Conservation (phyloP, 2,329 filamentous ascomycete genomes). For the Penicillium sp. region DNA sequence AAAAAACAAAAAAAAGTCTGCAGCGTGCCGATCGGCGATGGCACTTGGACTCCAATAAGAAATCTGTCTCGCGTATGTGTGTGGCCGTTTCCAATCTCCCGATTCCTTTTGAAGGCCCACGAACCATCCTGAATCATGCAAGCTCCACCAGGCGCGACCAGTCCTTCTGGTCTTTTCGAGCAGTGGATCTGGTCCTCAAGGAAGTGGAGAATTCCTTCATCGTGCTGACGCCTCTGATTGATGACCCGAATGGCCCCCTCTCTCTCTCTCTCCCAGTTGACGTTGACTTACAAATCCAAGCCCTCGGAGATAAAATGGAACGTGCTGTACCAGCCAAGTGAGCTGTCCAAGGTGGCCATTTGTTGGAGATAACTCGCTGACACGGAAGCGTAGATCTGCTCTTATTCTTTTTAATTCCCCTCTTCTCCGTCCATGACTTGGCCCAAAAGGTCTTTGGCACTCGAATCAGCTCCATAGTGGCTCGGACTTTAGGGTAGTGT, state of each 20-base stretch:
- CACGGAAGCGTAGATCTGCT: background rate
- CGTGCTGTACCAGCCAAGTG: too few relatives aligned
- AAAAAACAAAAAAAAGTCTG: slow-evolving; percentile 2
- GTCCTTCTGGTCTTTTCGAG: slow-evolving; percentile 5
- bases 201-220: background rate
- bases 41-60: background rate
- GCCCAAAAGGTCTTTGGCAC: too few relatives aligned
- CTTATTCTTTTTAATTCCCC: background rate
- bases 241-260: background rate
- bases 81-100: background rate
- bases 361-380: background rate
- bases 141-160: slow-evolving; percentile 15
- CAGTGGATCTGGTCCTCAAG: background rate
- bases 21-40: slow-evolving; percentile 2
- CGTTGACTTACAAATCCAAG: slow-evolving; percentile 12
- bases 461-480: too few relatives aligned
- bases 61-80: too few relatives aligned
- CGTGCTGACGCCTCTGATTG: background rate
- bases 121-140: slow-evolving; percentile 19
- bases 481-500: too few relatives aligned
- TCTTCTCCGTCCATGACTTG: background rate
- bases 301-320: slow-evolving; percentile 9
- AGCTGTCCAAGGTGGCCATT: too few relatives aligned
- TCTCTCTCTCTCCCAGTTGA: background rate
- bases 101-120: background rate